Evolutionary conservation across 1,284 basidiomycete species (phyloP).

Genomic region (Ustilago esculenta): DNA sequence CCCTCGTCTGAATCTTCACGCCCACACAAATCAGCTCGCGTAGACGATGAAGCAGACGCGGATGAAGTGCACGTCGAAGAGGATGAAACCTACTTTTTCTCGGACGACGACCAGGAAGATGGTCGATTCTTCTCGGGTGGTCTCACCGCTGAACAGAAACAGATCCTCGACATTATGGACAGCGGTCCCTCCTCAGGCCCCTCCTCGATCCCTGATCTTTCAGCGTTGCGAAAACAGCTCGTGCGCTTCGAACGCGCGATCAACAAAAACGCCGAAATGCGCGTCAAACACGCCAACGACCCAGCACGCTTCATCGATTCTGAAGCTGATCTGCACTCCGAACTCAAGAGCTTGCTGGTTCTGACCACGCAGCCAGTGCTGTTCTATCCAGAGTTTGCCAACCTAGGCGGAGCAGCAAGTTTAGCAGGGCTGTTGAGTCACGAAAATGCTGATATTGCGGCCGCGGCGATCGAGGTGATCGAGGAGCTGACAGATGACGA

Average conservation of each 20-base stretch:
- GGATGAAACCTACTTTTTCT: conserved; percentile 43
- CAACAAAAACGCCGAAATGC: conserved; percentile 91
- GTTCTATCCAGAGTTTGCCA: conserved; percentile 89
- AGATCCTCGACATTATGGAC: conserved; percentile 64
- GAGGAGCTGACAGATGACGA: conserved; percentile 97
- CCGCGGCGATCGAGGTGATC: conserved; percentile 69
- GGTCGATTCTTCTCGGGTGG: conserved; percentile 64
- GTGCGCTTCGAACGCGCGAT: conserved; percentile 85
- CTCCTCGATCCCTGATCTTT: conserved; percentile 3
- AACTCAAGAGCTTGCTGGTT: conserved; percentile 81
- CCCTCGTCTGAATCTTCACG: conserved; percentile 5
- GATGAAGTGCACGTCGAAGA: conserved; percentile 18
- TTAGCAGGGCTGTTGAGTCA: conserved; percentile 79
- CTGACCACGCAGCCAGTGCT: conserved; percentile 85
- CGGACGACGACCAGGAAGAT: conserved; percentile 63
- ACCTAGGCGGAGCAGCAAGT: conserved; percentile 76
- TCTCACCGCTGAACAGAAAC: conserved; percentile 58
- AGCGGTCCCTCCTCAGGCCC: conserved; percentile 4
- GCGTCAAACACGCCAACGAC: conserved; percentile 70
- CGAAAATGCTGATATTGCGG: conserved; percentile 64
- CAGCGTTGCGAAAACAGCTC: conserved; percentile 73
- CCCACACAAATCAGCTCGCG: conserved; percentile 29
- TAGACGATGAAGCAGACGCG: conserved; percentile 35
- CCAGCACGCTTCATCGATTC: conserved; percentile 91
- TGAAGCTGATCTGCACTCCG: conserved; percentile 88